Percentiles rank a stretch among this genome's conserved stretches.
Conservation (phyloP, 2,329 filamentous ascomycete species). For the Diaporthe batatas region DNA sequence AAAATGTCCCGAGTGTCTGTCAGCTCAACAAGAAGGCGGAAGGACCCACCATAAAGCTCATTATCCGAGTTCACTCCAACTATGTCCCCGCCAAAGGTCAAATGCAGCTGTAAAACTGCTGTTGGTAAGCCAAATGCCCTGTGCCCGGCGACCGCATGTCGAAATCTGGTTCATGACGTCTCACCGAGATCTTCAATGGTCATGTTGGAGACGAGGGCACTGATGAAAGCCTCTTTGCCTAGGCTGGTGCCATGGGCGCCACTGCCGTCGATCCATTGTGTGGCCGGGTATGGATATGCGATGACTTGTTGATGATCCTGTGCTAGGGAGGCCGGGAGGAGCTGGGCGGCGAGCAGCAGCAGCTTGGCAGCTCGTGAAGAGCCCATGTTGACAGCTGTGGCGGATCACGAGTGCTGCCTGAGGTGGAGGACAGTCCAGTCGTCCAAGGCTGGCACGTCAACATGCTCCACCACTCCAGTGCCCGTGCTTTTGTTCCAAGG, state of each 20-base stretch:
- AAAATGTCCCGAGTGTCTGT: background rate
- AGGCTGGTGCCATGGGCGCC: constrained; percentile 25
- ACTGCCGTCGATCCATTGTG: constrained; percentile 34
- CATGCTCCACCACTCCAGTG: background rate
- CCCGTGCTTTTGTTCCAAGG: background rate
- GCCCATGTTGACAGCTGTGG: background rate
- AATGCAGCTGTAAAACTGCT: constrained; percentile 56
- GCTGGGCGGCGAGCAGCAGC: background rate
- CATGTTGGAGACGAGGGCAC: constrained; percentile 50
- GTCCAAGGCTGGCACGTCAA: background rate
- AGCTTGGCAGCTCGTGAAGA: background rate
- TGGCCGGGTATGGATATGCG: constrained; percentile 25
- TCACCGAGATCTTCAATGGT: constrained; percentile 49
- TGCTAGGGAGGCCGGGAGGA: background rate
- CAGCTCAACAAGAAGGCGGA: constrained; percentile 38
- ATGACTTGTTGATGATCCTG: constrained; percentile 12
- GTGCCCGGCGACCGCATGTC: constrained; percentile 3
- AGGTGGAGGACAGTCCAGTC: background rate
- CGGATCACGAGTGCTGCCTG: background rate
- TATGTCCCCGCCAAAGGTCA: constrained; percentile 59
- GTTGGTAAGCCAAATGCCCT: constrained; percentile 33
- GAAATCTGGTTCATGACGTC: constrained; percentile 35
- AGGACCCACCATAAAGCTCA: constrained; percentile 51
- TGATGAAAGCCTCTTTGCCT: constrained; percentile 47
- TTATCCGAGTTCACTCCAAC: constrained; percentile 55